Conservation (phyloP, 139 green algal genomes). For the Chlorella ohadii region DNA sequence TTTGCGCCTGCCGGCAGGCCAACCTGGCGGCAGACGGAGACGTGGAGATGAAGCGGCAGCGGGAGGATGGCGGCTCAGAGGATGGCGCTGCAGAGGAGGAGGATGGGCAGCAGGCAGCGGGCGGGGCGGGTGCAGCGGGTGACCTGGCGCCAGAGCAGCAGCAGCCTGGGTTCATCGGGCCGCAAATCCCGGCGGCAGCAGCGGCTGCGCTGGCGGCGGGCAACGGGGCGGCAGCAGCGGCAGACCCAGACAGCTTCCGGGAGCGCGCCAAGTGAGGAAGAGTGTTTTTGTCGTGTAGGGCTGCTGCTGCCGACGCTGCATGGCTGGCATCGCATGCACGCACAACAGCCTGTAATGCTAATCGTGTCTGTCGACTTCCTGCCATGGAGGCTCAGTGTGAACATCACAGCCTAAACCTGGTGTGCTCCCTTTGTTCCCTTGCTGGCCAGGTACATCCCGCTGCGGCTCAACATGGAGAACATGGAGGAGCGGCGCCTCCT, state of each 20-base stretch:
- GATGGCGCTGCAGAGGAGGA: not conserved
- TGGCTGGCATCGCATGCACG: too few relatives aligned
- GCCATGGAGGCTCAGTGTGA: too few relatives aligned
- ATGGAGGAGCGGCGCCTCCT: constrained; percentile 82
- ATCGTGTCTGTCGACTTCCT: too few relatives aligned
- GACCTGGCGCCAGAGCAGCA: not conserved
- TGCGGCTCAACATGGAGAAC: constrained; percentile 78
- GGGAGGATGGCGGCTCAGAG: constrained; percentile 42
- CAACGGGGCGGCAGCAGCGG: not conserved
- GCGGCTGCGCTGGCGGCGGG: not conserved
- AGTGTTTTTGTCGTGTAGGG: too few relatives aligned
- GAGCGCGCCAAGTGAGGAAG: constrained; percentile 52
- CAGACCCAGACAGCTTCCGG: constrained; percentile 43
- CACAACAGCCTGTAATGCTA: too few relatives aligned
- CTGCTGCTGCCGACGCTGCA: not conserved
- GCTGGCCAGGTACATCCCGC: constrained; percentile 64
- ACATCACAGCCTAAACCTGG: too few relatives aligned
- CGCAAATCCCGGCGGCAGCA: not conserved
- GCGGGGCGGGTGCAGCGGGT: not conserved
- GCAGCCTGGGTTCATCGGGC: not conserved
- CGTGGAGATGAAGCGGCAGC: constrained; percentile 58
- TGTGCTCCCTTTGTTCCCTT: not conserved
- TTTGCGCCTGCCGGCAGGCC: constrained; percentile 31
- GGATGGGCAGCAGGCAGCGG: not conserved
- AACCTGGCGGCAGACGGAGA: constrained; percentile 42